Conservation (phyloP, 2,329 filamentous ascomycete species). For the Pyricularia sp. region DNA sequence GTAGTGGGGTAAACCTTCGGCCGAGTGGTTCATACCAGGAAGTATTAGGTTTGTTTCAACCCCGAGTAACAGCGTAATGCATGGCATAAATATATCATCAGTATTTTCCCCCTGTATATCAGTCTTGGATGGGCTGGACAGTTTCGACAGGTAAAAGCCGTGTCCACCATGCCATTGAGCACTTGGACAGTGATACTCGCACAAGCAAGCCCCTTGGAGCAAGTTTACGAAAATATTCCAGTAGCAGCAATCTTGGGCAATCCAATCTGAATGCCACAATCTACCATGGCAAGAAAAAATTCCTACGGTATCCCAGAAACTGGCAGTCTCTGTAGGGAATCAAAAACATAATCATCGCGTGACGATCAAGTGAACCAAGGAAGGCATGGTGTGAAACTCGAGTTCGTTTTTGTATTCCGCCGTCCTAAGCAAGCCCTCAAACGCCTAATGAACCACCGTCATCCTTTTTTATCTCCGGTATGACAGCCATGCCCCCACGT, state of each 20-base stretch:
- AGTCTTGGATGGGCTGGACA: not conserved
- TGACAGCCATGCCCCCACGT: not conserved
- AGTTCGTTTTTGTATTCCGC: conserved; percentile 4
- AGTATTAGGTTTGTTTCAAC: not conserved
- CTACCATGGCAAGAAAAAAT: not conserved
- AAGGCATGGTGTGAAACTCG: not conserved
- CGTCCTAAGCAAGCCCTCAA: conserved; percentile 5
- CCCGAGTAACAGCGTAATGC: not conserved
- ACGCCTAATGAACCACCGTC: conserved; percentile 6
- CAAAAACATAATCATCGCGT: not conserved
- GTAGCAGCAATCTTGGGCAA: not conserved
- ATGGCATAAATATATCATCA: not conserved
- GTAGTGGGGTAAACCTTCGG: not conserved
- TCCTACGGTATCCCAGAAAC: not conserved
- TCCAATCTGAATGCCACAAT: not conserved
- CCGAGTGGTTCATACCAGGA: not conserved
- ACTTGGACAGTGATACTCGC: not conserved
- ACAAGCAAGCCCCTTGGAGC: not conserved
- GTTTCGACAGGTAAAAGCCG: not conserved
- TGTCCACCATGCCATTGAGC: not conserved
- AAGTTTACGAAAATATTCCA: not conserved
- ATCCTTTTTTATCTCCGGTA: conserved; percentile 1
- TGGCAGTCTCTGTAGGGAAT: not conserved
- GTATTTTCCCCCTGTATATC: not conserved
- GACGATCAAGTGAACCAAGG: not conserved